Percentiles rank a stretch among this genome's conserved stretches.
Conservation (phyloP, 495 filamentous ascomycete species). For the Xylaria telfairii region DNA sequence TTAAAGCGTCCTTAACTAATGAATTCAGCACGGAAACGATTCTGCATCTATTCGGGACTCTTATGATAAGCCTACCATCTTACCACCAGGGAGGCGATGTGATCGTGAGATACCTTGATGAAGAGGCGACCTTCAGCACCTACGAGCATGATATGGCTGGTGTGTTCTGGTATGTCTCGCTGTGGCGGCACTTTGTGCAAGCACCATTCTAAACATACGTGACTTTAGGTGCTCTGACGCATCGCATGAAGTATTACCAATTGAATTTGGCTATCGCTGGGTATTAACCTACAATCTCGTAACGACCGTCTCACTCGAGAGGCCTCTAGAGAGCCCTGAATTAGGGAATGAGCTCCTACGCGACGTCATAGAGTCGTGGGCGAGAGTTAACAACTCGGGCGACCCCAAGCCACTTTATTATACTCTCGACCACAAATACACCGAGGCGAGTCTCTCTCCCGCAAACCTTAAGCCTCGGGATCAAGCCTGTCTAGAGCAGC, state of each 20-base stretch:
- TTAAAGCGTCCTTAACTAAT: background rate
- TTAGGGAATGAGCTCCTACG: background rate
- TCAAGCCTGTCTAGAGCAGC: background rate
- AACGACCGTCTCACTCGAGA: background rate
- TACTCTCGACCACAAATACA: background rate
- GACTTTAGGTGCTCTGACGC: background rate
- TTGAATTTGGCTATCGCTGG: background rate
- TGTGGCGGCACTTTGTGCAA: background rate
- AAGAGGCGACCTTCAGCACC: background rate
- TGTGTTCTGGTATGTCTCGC: background rate
- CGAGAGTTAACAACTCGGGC: background rate
- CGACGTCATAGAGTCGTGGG: background rate
- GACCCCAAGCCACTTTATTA: background rate
- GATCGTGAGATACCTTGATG: constrained; percentile 4
- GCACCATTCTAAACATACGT: background rate
- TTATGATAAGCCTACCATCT: background rate
- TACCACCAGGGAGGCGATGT: background rate
- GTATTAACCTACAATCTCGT: constrained; percentile 3
- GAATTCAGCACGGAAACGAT: background rate
- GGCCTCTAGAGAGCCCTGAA: background rate
- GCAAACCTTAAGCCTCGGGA: background rate
- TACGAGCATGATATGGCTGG: background rate
- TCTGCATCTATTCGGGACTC: background rate
- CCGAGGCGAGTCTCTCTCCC: background rate
- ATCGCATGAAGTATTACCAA: background rate